Percentiles rank a stretch among this genome's conserved stretches.
Conservation (phyloP, 106 monocot genomes). For the Acorus gramineus region DNA sequence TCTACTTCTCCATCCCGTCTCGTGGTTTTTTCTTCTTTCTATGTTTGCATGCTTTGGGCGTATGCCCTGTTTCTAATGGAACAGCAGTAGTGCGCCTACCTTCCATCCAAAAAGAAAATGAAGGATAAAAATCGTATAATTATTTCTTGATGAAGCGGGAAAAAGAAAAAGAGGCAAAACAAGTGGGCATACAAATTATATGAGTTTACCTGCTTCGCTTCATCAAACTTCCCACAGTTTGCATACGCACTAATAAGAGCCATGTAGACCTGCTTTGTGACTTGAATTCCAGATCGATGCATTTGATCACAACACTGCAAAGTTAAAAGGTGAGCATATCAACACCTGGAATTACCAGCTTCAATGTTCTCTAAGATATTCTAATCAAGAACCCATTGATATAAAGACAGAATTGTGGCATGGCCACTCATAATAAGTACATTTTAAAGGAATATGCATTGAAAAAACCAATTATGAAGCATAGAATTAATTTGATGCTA, state of each 20-base stretch:
- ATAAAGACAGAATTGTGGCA: too few relatives aligned
- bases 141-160: background rate
- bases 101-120: too few relatives aligned
- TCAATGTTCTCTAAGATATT: too few relatives aligned
- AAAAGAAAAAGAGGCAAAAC: background rate
- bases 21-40: background rate
- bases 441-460: too few relatives aligned
- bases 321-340: slow-evolving; percentile 10
- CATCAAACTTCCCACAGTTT: slow-evolving; percentile 68
- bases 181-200: background rate
- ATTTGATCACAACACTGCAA: slow-evolving; percentile 64
- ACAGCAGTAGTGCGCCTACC: too few relatives aligned
- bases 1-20: too few relatives aligned
- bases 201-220: slow-evolving; percentile 70
- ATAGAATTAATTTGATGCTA: too few relatives aligned
- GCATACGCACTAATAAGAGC: slow-evolving; percentile 76
- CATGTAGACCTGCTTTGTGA: slow-evolving; percentile 51
- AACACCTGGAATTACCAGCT: background rate
- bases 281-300: slow-evolving; percentile 31
- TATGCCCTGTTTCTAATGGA: too few relatives aligned
- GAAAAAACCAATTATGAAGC: too few relatives aligned
- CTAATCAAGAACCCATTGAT: too few relatives aligned
- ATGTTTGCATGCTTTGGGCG: too few relatives aligned
- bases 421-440: too few relatives aligned
- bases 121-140: background rate